A percentile compares a stretch with the other conserved stretches of the same genome.
Conservation (phyloP, 2,329 filamentous ascomycete genomes). For the Trichothecium roseum region DNA sequence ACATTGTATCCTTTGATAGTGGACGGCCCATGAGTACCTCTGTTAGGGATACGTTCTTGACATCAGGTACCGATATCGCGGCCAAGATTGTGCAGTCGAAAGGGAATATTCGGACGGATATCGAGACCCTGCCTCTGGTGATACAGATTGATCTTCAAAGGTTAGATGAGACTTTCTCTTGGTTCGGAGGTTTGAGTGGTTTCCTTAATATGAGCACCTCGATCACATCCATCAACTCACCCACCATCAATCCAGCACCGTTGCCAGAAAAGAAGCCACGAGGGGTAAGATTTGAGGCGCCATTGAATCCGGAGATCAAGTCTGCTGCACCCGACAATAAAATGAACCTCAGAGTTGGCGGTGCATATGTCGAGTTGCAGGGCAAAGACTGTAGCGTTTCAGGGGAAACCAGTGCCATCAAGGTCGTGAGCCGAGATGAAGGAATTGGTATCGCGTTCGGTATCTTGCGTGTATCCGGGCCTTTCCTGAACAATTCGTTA, state of each 20-base stretch:
- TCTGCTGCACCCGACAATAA: constrained; percentile 48
- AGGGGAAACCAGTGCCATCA: constrained; percentile 71
- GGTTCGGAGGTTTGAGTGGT: constrained; percentile 86
- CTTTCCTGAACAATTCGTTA: constrained; percentile 43
- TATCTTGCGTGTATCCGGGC: constrained; percentile 64
- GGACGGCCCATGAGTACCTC: constrained; percentile 48
- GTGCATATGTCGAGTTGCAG: constrained; percentile 63
- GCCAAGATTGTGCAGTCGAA: constrained; percentile 37
- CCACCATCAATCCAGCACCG: constrained; percentile 23
- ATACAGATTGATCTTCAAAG: constrained; percentile 67
- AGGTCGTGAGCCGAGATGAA: constrained; percentile 64
- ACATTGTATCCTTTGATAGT: constrained; percentile 54
- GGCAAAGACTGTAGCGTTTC: constrained; percentile 67
- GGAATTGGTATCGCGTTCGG: constrained; percentile 65
- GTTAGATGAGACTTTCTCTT: constrained; percentile 76
- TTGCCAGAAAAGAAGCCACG: constrained; percentile 32
- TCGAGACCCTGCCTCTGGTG: constrained; percentile 68
- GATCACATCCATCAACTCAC: constrained; percentile 58
- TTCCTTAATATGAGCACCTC: constrained; percentile 83
- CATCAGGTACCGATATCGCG: constrained; percentile 46
- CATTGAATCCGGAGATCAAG: constrained; percentile 36
- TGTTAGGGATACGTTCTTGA: constrained; percentile 46
- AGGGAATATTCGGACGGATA: constrained; percentile 41
- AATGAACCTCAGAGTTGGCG: constrained; percentile 65
- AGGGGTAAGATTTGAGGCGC: constrained; percentile 49